Base-by-base conservation (phyloP, 257 asterid genomes). In the Jaltomata sinuosa region DNA sequence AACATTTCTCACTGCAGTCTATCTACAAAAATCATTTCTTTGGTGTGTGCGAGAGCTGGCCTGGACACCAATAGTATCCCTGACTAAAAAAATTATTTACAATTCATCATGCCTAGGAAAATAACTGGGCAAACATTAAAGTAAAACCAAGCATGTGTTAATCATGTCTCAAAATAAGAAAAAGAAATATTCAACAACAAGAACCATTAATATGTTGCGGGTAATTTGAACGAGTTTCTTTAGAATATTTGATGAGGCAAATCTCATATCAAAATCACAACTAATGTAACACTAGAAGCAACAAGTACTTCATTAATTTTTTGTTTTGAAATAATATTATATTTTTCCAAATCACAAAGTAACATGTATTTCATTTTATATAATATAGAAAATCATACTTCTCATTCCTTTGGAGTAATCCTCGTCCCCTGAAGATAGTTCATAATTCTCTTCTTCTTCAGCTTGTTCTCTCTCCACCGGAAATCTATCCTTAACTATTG, bases 341-440 rank as follows among this genome's bases (percentile, higher is more conserved):
- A 64, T 6, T 65, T 31, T 31, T 65, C 8, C 25, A 65, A 7
- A 3, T 67, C 0, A 67, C 49, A 34, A 34, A 52, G 27, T 14
- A 27, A 27, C 40, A 27, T 16, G 18, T 25, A 76, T 15, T 76
- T 47, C 42, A 3, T 27, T n/a, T 15, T 47, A 27, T 27, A 40
- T 2, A 3, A 64, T 31, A 67, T 18, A 31, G 25, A 34, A 47
- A 85, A 15, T 55, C 97, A 47, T 94, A 97, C 99, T 95, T 91
- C 86, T 91, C 98, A 94, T 91, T 91, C 99, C 99, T 85, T 88
- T 92, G 2, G 94, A 90, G 87, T 68, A 82, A 83, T 93, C 95
- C 84, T 97, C 99, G 64, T 95, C 98, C 42, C 98, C 98, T 6
- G 97, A 97, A 81, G 97, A 92, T 85, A 97, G 92, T 88, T 92